phyloP scores from a whole-genome alignment of 768 basidiomycete species.

The Infundibulicybe gibba region DNA sequence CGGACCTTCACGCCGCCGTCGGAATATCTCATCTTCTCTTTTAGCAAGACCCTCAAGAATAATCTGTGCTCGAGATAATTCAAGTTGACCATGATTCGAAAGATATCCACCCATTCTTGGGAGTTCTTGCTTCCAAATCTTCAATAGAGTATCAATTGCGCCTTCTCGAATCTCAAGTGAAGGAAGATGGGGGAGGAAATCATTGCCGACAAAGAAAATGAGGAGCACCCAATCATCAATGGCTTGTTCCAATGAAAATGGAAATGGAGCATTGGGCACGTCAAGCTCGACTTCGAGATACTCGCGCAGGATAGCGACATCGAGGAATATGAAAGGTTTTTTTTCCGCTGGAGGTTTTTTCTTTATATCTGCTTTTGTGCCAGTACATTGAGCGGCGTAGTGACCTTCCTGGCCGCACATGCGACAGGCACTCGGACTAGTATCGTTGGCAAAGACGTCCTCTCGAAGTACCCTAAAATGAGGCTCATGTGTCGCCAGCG shows the following conservation, averaged over 20 bases:
- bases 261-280: constrained; percentile 71
- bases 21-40: constrained; percentile 95
- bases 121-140: constrained; percentile 93
- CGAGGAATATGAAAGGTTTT: constrained; percentile 99
- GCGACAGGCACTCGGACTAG: constrained; percentile 76
- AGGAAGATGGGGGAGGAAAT: constrained; percentile 97
- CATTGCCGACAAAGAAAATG: constrained; percentile 99
- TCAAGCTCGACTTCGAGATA: constrained; percentile 97
- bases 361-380: constrained; percentile 63
- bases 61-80: constrained; percentile 83
- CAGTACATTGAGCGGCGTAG: constrained; percentile 92
- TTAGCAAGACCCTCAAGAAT: constrained; percentile 94
- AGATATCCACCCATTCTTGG: constrained; percentile 97
- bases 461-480: constrained; percentile 95
- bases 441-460: constrained; percentile 89
- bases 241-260: constrained; percentile 92
- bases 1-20: constrained; percentile 87
- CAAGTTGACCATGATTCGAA: constrained; percentile 88
- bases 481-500: constrained; percentile 98
- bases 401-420: constrained; percentile 95
- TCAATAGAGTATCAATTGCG: constrained; percentile 94
- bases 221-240: constrained; percentile 99
- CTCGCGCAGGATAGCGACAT: constrained; percentile 92
- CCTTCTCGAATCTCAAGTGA: constrained; percentile 99
- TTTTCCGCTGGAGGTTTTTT: constrained; percentile 71